Base-by-base conservation (phyloP, 1,284 basidiomycete genomes). In the Cryptococcus sp. region DNA sequence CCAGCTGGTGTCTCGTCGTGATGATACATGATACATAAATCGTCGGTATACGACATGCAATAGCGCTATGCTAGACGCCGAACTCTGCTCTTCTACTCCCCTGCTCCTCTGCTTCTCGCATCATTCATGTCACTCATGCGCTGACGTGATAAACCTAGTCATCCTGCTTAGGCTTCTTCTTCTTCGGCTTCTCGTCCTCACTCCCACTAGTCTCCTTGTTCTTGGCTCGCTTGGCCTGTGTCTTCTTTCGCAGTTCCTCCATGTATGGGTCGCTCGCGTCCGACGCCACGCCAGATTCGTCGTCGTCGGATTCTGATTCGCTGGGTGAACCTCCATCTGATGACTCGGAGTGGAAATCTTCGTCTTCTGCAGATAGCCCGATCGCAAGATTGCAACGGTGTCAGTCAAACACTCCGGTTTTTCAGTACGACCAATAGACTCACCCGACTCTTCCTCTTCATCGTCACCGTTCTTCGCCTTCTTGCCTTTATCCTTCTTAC, bases 341-440 rank as follows among this genome's bases (percentile, higher is more conserved):
- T 0, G 83, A 88, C 23, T 88, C 89, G 4, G 87, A 92, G 65
- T 87, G 79, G 83, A 98, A 98, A 80, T 96, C 93, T 74, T 93
- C 94, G 71, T 89, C 88, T 77, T 83, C 82, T 81, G 66, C 40
- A 58, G 11, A 15, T 39, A 11, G 40, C 27, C 1, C 22, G 39
- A 23, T 10, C 44, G 3, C 20, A 19, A 35, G 31, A 13, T 31
- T 16, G 55, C 35, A 23, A 39, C 23, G 25, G 20, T 31, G 13
- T 31, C 5, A 31, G 15, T 49, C 11, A 13, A 27, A 5, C 38
- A 46, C 3, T 40, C 19, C 19, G 31, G 16, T n/a, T 22, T 10
- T 17, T 20, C 20, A 56, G 16, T 31, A 20, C n/a, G 11, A 38
- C 17, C 47, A 8, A 23, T 61, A 8, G 15, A 73, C 86, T 78